Evolutionary conservation across 164 flowering plant species (phyloP), one percentile per base, ranked within the genome.

Genomic region (Annona squamosa): DNA sequence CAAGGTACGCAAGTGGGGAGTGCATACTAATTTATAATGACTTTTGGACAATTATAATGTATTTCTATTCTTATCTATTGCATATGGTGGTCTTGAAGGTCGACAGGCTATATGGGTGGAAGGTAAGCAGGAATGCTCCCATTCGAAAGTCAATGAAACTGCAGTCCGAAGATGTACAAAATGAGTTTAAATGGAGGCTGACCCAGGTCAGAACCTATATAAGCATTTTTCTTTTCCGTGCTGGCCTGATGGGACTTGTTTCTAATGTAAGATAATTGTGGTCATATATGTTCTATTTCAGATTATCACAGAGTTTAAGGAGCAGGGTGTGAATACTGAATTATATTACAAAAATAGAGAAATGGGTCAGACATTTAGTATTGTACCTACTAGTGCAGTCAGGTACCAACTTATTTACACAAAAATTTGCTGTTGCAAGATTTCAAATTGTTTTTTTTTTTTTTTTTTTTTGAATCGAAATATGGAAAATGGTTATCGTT

Each of bases 41-140:
- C 67, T 61, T 46, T 44, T 64, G 42, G 2, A 5, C 3, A 52
- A 44, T 43, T 43, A 57, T 46, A 41, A n/a, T 46, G 59, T 9
- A 43, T 67, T 46, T 44, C 10, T 4, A 6, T 12, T 65, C 19
- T 46, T 69, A 26, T 66, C 56, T 19, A 69, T 46, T 74, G 74
- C 63, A 43, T 48, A 43, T 73, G 26, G 48, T 4, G n/a, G 63
- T 44, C 75, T 69, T 72, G 61, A 80, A 91, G 98, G 97, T 93
- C 46, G 99, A 96, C 79, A 88, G 99, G 76, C 83, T 93, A 19
- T 96, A 93, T 90, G 93, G 90, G 42, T 96, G 99, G 99, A 96
- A 88, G 84, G 70, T 85, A 3, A 81, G 86, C 67, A 88, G 81
- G 4, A 93, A 93, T 87, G 88, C 93, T 67, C 99, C 99, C 64